Evolutionary conservation across 2,329 filamentous ascomycete species (phyloP).

Genomic region (Exophiala alcalophila): DNA sequence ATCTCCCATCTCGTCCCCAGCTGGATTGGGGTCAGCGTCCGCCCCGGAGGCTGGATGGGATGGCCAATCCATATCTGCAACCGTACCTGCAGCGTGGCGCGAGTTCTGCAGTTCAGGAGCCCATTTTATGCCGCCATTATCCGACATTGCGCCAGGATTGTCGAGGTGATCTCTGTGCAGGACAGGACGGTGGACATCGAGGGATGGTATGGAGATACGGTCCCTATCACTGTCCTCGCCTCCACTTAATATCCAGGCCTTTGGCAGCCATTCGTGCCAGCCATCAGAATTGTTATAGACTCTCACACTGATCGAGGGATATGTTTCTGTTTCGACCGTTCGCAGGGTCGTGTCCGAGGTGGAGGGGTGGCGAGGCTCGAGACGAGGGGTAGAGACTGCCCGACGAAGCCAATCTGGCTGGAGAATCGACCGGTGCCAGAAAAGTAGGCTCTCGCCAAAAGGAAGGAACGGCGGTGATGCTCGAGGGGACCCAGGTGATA

Average conservation of each 20-base stretch:
- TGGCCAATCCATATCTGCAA: conserved; percentile 1
- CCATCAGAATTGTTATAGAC: conserved; percentile 9
- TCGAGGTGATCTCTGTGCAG: conserved; percentile 1
- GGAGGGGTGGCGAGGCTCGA: not conserved
- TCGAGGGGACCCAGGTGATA: too few species aligned
- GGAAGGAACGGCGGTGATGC: too few species aligned
- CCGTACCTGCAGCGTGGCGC: conserved; percentile 2
- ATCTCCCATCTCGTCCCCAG: conserved; percentile 3
- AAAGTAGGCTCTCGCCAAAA: too few species aligned
- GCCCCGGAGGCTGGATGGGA: not conserved
- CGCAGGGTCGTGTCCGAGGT: too few species aligned
- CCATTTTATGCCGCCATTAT: conserved; percentile 25
- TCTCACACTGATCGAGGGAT: too few species aligned
- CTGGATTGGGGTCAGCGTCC: conserved; percentile 1
- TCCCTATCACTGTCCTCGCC: conserved; percentile 1
- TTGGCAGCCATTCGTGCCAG: conserved; percentile 5
- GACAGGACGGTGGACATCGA: conserved; percentile 13
- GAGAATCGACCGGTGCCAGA: too few species aligned
- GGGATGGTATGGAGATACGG: not conserved
- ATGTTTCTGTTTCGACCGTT: too few species aligned
- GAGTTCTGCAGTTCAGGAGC: conserved; percentile 18
- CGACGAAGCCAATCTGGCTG: too few species aligned
- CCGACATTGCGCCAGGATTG: conserved; percentile 16
- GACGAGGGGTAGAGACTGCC: too few species aligned
- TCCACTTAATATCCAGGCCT: conserved; percentile 10